A percentile compares a stretch with the other conserved stretches of the same genome.
Evolutionary conservation across 1,139 yeast genomes (phyloP).

Genomic region (Lodderomyces beijingensis): DNA sequence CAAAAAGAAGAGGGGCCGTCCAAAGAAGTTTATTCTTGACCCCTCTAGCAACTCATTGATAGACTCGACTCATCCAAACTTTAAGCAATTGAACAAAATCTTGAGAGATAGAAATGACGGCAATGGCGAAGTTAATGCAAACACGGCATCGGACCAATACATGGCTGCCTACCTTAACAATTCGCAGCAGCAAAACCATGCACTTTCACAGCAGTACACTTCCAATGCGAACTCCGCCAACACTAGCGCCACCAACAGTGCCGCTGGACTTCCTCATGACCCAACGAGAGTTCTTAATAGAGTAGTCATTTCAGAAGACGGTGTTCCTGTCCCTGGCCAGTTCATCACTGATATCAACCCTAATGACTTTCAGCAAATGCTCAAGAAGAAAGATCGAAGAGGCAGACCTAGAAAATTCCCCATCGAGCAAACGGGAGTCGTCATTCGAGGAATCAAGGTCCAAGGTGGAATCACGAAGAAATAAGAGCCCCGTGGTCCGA

Average conservation of each 20-base stretch:
- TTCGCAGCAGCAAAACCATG: slow-evolving; percentile 4
- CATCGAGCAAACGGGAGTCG: slow-evolving; percentile 45
- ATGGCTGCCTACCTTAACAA: slow-evolving; percentile 1
- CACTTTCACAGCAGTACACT: slow-evolving; percentile 1
- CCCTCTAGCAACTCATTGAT: slow-evolving; percentile 40
- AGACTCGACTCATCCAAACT: slow-evolving; percentile 43
- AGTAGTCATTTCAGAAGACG: no score
- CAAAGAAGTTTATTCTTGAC: slow-evolving; percentile 41
- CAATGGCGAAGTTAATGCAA: slow-evolving; percentile 6
- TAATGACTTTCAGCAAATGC: slow-evolving; percentile 34
- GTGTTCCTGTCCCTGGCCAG: slow-evolving; percentile 2
- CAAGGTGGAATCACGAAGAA: slow-evolving; percentile 26
- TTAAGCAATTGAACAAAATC: slow-evolving; percentile 35
- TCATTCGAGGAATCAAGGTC: slow-evolving; percentile 43
- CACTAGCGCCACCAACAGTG: background rate
- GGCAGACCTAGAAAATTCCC: slow-evolving; percentile 54
- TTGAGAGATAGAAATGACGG: slow-evolving; percentile 20
- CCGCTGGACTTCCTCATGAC: background rate
- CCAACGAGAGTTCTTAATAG: no score
- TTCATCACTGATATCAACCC: slow-evolving; percentile 29
- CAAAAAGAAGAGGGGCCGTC: slow-evolving; percentile 44
- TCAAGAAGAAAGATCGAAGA: slow-evolving; percentile 40
- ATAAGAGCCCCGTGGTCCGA: background rate
- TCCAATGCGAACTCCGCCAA: background rate
- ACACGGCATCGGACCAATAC: slow-evolving; percentile 2